phyloP scores from a whole-genome alignment of 495 filamentous ascomycete genomes.

The Wilcoxina mikolae region DNA sequence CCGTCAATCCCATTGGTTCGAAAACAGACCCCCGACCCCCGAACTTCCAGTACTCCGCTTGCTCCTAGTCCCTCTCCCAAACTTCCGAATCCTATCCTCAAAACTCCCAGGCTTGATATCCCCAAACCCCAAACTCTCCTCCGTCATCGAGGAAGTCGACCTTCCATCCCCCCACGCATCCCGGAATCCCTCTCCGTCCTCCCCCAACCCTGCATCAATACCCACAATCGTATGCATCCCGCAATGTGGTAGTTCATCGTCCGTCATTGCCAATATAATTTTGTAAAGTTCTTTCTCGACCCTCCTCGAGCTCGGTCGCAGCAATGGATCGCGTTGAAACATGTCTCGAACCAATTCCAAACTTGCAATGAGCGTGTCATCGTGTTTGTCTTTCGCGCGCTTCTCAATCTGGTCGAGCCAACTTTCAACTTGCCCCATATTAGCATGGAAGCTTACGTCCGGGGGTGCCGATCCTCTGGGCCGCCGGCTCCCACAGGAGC shows the following conservation, averaged over 20 bases:
- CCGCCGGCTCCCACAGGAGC: conserved; percentile 52
- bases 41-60: neutral
- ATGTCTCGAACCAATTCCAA: conserved; percentile 35
- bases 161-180: neutral
- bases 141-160: neutral
- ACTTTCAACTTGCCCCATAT: conserved; percentile 55
- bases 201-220: neutral
- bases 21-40: neutral
- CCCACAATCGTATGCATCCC: neutral
- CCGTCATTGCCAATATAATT: conserved; percentile 6
- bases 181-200: neutral
- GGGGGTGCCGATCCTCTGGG: conserved; percentile 28
- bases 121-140: neutral
- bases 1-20: neutral
- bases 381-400: conserved; percentile 52
- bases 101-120: neutral
- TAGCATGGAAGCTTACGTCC: conserved; percentile 73
- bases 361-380: conserved; percentile 34
- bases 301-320: conserved; percentile 31
- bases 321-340: conserved; percentile 32
- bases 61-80: neutral
- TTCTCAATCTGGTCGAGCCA: conserved; percentile 61
- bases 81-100: neutral
- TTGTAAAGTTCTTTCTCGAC: conserved; percentile 26
- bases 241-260: neutral